A percentile compares a stretch with the other conserved stretches of the same genome.
These are phyloP conservation scores for Euphorbia lathyris DNA, from an alignment of 345 rosid species.

Conservation along the genomic window DNA sequence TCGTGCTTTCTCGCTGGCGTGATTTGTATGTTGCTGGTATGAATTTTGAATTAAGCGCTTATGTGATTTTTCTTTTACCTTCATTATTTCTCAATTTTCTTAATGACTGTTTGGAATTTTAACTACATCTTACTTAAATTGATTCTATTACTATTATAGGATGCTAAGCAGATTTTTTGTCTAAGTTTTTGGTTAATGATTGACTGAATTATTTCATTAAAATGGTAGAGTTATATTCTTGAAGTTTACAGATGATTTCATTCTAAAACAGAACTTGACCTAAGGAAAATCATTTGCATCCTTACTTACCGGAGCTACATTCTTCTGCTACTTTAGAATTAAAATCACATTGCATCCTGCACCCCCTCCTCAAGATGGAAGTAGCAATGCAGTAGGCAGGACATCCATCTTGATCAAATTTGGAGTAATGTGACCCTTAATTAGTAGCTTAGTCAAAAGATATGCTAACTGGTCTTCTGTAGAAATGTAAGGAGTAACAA, in stretches of 20 bases:
- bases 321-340: background rate
- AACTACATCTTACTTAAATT: background rate
- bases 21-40: constrained; percentile 76
- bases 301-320: background rate
- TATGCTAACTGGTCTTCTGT: no score
- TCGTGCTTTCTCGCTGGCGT: constrained; percentile 64
- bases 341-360: background rate
- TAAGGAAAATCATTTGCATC: background rate
- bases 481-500: no score
- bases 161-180: background rate
- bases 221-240: background rate
- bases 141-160: background rate
- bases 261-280: background rate
- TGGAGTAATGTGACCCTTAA: no score
- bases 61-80: background rate
- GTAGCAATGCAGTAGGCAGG: no score
- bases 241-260: background rate
- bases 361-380: no score
- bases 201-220: background rate
- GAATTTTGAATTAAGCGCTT: background rate
- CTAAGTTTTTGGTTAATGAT: background rate
- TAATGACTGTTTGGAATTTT: background rate
- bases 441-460: no score
- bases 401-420: no score
- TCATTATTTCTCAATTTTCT: background rate